Base-by-base conservation (phyloP, 257 asterid species). In the Cruciata laevipes region DNA sequence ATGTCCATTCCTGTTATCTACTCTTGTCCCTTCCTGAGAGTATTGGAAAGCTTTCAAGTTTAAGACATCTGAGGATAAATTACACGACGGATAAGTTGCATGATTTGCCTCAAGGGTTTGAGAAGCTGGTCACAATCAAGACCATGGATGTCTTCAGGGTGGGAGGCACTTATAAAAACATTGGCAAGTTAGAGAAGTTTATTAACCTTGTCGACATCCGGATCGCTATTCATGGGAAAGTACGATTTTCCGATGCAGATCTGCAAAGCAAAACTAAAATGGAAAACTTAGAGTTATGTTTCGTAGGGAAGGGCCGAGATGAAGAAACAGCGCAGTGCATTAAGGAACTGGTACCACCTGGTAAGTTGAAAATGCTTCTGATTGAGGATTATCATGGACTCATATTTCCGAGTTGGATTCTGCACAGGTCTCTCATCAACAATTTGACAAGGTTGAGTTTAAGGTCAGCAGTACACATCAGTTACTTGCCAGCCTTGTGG, bases 401-500 rank as follows among this genome's bases (percentile, higher is more conserved):
- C 12, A 14, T 2, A 18, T 6, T 66, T n/a, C 76, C 66, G 2
- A 5, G 6, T 18, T 72, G 71, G 71, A 40, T 66, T 5, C 7
- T 37, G 12, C 18, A 14, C 4, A 2, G 8, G 3, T 20, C 30
- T 3, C 16, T 61, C 20, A 21, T 61, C n/a, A 20, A 20, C 20
- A 61, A 51, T 11, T 21, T 73, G 7, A 73, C 11, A 67, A n/a
- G 27, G 23, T 24, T 72, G 56, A 16, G 21, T 3, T 5, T 72
- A 1, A 11, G 32, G 14, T 16, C 17, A 0, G 62, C 40, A 30
- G 6, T 3, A 4, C 31, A 16, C 5, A 6, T 67, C 32, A 2
- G 16, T 14, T 25, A 47, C 27, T 35, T 72, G 61, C 61, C 76
- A 30, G 24, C 44, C 25, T 61, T 61, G 44, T 18, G 49, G 30